A percentile compares a stretch with the other conserved stretches of the same genome.
Conservation (phyloP, 2,329 filamentous ascomycete genomes). For the Cytospora piceicola region DNA sequence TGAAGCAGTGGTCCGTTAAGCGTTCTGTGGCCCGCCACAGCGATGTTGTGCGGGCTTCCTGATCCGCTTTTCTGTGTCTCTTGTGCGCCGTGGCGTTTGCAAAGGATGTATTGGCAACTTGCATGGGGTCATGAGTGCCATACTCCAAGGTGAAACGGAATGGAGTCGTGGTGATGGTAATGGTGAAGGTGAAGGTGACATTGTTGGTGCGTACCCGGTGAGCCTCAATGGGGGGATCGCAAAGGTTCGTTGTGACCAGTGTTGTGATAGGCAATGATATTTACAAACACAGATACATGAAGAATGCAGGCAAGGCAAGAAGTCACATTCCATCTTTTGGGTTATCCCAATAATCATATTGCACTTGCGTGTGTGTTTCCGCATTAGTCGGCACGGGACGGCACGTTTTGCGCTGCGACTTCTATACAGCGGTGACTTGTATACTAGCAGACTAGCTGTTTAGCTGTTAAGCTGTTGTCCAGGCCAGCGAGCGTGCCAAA, state of each 20-base stretch:
- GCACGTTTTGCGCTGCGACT: background rate
- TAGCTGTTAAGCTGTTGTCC: background rate
- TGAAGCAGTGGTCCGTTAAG: conserved; percentile 18
- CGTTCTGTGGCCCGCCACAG: background rate
- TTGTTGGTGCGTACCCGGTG: background rate
- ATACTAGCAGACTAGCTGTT: too few species aligned
- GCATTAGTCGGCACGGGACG: background rate
- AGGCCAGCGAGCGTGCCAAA: background rate
- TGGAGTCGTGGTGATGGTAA: background rate
- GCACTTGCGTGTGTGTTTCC: background rate
- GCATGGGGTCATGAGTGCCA: background rate
- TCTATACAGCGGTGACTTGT: too few species aligned
- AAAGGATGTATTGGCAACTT: conserved; percentile 10
- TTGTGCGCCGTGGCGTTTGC: conserved; percentile 11
- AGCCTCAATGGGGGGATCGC: conserved; percentile 12
- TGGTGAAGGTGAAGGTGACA: background rate
- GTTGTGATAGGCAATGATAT: conserved; percentile 1
- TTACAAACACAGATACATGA: background rate
- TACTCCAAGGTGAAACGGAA: background rate
- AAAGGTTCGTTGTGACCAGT: background rate
- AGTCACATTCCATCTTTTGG: background rate
- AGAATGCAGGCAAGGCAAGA: background rate
- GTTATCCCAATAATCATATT: too few species aligned
- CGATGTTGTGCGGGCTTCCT: conserved; percentile 1
- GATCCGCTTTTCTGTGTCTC: background rate